Percentiles rank a stretch among this genome's conserved stretches.
Conservation (phyloP, 2,329 filamentous ascomycete species). For the Fusarium algeriense region DNA sequence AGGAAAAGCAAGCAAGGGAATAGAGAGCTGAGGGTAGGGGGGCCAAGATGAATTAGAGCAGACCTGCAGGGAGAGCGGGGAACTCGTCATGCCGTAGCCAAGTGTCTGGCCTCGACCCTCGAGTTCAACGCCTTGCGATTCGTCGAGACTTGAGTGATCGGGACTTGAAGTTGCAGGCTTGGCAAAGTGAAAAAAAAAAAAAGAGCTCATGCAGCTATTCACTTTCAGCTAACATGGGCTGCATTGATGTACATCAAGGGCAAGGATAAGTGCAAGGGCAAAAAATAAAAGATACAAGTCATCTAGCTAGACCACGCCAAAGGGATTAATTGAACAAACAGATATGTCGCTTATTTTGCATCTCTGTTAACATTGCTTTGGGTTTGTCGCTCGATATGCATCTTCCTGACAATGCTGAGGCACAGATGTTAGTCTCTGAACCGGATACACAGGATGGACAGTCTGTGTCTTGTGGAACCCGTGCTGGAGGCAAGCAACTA, state of each 20-base stretch:
- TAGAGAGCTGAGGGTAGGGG: conserved; percentile 32
- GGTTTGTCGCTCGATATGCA: not conserved
- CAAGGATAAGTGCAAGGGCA: not conserved
- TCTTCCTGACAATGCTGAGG: not conserved
- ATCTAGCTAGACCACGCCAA: not conserved
- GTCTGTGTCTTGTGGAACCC: conserved; percentile 14
- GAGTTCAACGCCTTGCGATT: conserved; percentile 15
- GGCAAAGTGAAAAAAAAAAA: conserved; percentile 8
- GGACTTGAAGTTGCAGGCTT: conserved; percentile 20
- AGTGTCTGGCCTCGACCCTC: conserved; percentile 25
- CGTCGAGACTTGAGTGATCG: conserved; percentile 9
- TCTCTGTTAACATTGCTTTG: conserved; percentile 1
- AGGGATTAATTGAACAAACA: not conserved
- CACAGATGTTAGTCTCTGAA: conserved; percentile 9
- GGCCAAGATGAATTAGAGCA: conserved; percentile 7
- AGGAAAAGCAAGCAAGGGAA: conserved; percentile 15
- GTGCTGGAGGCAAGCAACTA: not conserved
- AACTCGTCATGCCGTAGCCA: conserved; percentile 14
- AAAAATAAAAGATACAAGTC: conserved; percentile 17
- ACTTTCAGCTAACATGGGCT: conserved; percentile 4
- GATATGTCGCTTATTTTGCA: not conserved
- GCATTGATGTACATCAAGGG: not conserved
- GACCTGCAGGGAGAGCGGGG: conserved; percentile 38
- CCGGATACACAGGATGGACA: conserved; percentile 1
- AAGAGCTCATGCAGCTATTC: conserved; percentile 3